Evolutionary conservation across 768 basidiomycete genomes (phyloP), one percentile per base, ranked within the genome.

Genomic region (Tricholoma flavovirens): DNA sequence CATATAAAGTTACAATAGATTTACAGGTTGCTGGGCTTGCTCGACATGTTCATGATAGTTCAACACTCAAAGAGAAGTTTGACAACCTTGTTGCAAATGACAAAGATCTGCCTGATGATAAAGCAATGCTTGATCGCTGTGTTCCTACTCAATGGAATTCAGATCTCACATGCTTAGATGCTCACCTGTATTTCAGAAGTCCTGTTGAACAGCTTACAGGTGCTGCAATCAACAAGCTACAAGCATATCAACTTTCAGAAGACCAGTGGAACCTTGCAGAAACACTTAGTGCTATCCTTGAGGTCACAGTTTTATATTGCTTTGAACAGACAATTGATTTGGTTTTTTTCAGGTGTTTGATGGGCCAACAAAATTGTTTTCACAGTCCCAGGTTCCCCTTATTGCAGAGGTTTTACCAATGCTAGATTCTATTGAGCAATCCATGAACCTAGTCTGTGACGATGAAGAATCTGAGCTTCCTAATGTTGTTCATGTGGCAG

Each of bases 121-220:
- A 66, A 54, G 21, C 24, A 2, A 46, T 60, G 1, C 67, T 73
- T 29, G 54, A 55, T 50, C 53, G 61, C 5, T 62, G 60, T 22
- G 64, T 71, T 49, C 63, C 69, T 24, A 71, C 70, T 5, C 53
- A 64, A 2, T 72, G 71, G 69, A 69, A 70, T 54, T 64, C 67
- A 11, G 68, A 72, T 42, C 52, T 67, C 19, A 62, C 32, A 0
- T 72, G 67, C 53, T 56, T 72, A 4, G 22, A 26, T 5, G 57
- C 67, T 12, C 68, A 71, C 55, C 36, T 68, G 5, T 54, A 62
- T 40, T 69, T 71, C 40, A 51, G 62, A 40, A 36, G 40, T 21
- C 43, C 62, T 26, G 58, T 71, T 29, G 54, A 66, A 55, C 46
- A 59, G 35, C 60, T 71, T 10, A 68, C 62, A 3, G 55, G 51